Base-by-base conservation (phyloP, 768 basidiomycete species). In the Dacryopinax primogenitus region DNA sequence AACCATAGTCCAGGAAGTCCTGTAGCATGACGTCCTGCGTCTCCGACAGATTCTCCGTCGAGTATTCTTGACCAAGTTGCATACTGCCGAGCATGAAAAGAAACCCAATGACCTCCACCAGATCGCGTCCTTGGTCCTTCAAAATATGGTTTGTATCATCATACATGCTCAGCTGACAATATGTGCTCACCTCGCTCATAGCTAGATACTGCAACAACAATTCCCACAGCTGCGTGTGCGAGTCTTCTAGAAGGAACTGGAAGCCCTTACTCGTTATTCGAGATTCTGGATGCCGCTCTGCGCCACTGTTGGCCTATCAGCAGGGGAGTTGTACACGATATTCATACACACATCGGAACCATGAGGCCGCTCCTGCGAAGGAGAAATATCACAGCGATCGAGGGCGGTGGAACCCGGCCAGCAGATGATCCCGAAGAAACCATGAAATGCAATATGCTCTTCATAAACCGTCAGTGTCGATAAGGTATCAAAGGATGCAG, bases 381-480 rank as follows among this genome's bases (percentile, higher is more conserved):
- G 6, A 98, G 80, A 71, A 84, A 87, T 9, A 95, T 78, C 15
- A 98, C 93, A 21, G 86, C 88, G 67, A 85, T 83, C 0, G 89
- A 89, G 4, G 93, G 92, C 72, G 85, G 77, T 28, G 88, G 83
- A 36, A 82, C 78, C 72, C 88, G 84, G n/a, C 85, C 90, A 32
- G 83, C 26, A 4, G 51, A 13, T 3, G 51, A 84, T 13, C 86
- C 90, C 33, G 89, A 95, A 9, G 91, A 93, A 2, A 99, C 96
- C 93, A 99, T 96, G 72, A 90, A 98, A 75, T 97, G 92, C 45
- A 98, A 80, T 70, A 98, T 95, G 0, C 92, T 93, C 93, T 98
- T 67, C 33, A 15, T 16, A 1, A 26, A 11, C 9, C 26, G 12
- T 21, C 12, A 30, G 26, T 15, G 26, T 41, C 26, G 62, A 65